Base-by-base conservation (phyloP, 352 stramenopile genomes). In the Thraustochytrium sp. region DNA sequence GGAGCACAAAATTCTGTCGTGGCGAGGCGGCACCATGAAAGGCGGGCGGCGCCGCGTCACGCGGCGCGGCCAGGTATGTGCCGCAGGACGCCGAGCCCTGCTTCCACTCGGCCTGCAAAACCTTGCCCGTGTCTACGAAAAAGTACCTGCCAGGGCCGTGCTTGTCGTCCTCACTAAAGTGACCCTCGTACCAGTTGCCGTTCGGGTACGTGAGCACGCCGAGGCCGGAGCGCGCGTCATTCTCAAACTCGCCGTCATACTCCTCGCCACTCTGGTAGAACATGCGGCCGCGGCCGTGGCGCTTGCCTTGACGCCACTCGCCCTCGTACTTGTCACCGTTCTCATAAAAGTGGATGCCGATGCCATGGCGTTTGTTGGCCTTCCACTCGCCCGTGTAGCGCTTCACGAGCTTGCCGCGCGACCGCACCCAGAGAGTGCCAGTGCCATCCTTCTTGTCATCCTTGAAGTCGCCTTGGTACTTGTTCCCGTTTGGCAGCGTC, bases 361-460 rank as follows among this genome's bases (percentile, higher is more conserved):
- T 93, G 5, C 95, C 95, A 86, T 97, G 92, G 85, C 96, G 95
- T 82, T 93, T 89, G 61, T 96, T 95, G 56, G 94, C 88, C 73
- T 92, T 91, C 94, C 94, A 98, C 83, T 96, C 89, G 34, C 95
- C 94, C 63, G 95, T 96, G 89, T 98, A 94, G 46, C 94, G 89
- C 84, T 96, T 96, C 13, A 89, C 86, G 36, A 95, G 80, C 34
- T 89, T 87, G 34, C 90, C 90, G 23, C 87, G 86, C n/a, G 90
- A 86, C 3, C 89, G 88, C 46, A 94, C 88, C 92, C 92, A 96
- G 75, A 91, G 92, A 18, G 91, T 93, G 16, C 88, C 89, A 37
- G 51, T 89, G 42, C 91, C 91, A 0, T 93, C 85, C 23, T 90
- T 89, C 85, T 91, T 89, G 55, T 92, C 91, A 16, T 92, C 83